A percentile compares a stretch with the other conserved stretches of the same genome.
These are phyloP conservation scores for Botrytis sinoallii DNA, from an alignment of 2,329 filamentous ascomycete genomes.

Conservation along the genomic window DNA sequence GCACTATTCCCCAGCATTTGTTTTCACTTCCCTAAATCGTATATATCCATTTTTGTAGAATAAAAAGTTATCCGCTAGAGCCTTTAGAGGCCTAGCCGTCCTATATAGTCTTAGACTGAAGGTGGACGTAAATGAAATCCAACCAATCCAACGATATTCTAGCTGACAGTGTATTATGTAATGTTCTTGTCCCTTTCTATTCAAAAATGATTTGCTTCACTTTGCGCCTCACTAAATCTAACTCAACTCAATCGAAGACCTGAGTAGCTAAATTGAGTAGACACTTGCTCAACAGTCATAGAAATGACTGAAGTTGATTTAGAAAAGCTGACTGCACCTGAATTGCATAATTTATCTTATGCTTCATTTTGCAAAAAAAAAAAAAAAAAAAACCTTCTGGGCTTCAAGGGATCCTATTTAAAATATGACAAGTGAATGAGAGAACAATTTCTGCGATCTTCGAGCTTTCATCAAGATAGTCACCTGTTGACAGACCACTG, in stretches of 20 bases:
- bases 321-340: no score
- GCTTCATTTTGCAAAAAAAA: no score
- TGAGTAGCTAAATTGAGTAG: neutral
- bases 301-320: neutral
- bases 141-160: neutral
- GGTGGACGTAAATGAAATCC: no score
- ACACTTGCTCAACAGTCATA: neutral
- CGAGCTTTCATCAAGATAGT: neutral
- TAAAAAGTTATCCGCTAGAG: no score
- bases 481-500: neutral
- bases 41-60: no score
- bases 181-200: neutral
- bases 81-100: no score
- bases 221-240: neutral
- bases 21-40: no score
- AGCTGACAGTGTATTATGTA: neutral
- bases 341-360: neutral
- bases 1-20: no score
- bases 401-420: fast-evolving
- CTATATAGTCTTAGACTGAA: no score
- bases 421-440: no score
- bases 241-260: neutral
- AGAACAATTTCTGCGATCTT: no score
- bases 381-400: no score
- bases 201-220: neutral